Conservation (phyloP, 495 filamentous ascomycete genomes). For the Podospora pseudocomata region DNA sequence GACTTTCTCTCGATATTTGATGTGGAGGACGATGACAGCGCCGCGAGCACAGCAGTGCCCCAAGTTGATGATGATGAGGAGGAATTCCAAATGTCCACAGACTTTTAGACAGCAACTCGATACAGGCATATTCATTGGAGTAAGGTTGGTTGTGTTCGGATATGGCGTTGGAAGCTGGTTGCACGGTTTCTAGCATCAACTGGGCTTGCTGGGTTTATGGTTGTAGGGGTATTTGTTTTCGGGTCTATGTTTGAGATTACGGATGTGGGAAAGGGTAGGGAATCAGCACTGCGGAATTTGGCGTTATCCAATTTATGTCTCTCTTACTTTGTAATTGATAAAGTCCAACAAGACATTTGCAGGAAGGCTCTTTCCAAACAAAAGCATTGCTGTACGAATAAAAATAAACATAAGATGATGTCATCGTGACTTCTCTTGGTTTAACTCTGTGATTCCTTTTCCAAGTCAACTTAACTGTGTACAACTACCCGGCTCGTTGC, state of each 20-base stretch:
- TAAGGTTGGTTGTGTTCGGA: background rate
- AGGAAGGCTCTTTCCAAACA: background rate
- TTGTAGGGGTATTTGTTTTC: background rate
- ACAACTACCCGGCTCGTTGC: too few relatives aligned
- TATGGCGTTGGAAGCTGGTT: background rate
- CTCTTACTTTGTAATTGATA: background rate
- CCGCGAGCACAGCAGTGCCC: constrained; percentile 19
- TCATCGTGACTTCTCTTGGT: background rate
- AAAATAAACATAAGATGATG: background rate
- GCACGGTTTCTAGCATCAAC: background rate
- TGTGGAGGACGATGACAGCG: constrained; percentile 35
- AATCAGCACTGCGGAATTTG: background rate
- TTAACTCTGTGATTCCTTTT: background rate
- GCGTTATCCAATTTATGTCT: background rate
- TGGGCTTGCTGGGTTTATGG: background rate
- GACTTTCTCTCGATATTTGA: constrained; percentile 46
- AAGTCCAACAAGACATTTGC: background rate
- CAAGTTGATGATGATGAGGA: constrained; percentile 33
- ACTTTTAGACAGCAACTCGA: constrained; percentile 24
- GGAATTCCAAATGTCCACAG: constrained; percentile 40
- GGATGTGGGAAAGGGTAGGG: background rate
- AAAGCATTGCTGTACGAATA: background rate
- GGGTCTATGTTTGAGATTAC: background rate
- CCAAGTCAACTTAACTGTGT: too few relatives aligned
- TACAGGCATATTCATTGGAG: background rate